Evolutionary conservation across 176 grass and related monocot species (phyloP).

Genomic region (Melocanna baccifera): DNA sequence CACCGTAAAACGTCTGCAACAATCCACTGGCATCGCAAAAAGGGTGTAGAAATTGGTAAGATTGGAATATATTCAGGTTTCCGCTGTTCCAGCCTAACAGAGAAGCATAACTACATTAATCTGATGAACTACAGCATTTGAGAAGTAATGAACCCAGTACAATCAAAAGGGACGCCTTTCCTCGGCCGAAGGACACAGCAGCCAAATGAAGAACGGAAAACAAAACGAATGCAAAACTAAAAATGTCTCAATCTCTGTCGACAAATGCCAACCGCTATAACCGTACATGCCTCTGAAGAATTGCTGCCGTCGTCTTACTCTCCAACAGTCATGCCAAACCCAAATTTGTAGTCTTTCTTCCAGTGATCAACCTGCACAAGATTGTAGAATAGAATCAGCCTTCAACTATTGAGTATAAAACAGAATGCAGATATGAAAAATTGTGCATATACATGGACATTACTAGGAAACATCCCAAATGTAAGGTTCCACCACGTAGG

Average conservation of each 20-base stretch:
- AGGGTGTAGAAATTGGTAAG: neutral
- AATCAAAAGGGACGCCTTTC: neutral
- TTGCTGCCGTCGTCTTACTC: conserved; percentile 27
- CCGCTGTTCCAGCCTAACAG: neutral
- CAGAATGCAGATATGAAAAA: neutral
- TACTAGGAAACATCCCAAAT: neutral
- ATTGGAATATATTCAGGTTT: neutral
- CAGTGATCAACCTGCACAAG: conserved; percentile 76
- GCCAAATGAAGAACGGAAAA: conserved; percentile 16
- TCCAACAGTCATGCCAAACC: conserved; percentile 62
- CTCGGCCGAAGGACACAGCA: neutral
- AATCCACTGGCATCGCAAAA: neutral
- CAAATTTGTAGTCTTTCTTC: conserved; percentile 84
- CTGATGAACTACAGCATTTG: neutral
- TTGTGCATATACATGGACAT: neutral
- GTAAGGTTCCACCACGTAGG: neutral
- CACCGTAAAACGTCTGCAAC: neutral
- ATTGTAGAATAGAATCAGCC: conserved; percentile 9
- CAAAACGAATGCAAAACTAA: conserved; percentile 13
- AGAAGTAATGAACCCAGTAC: neutral
- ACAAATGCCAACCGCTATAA: conserved; percentile 38
- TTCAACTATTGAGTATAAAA: neutral
- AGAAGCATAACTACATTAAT: neutral
- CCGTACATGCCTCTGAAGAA: conserved; percentile 14
- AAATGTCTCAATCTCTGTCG: conserved; percentile 9